Percentiles rank a stretch among this genome's conserved stretches.
Conservation (phyloP, 2,329 filamentous ascomycete genomes). For the Fusarium sp. region DNA sequence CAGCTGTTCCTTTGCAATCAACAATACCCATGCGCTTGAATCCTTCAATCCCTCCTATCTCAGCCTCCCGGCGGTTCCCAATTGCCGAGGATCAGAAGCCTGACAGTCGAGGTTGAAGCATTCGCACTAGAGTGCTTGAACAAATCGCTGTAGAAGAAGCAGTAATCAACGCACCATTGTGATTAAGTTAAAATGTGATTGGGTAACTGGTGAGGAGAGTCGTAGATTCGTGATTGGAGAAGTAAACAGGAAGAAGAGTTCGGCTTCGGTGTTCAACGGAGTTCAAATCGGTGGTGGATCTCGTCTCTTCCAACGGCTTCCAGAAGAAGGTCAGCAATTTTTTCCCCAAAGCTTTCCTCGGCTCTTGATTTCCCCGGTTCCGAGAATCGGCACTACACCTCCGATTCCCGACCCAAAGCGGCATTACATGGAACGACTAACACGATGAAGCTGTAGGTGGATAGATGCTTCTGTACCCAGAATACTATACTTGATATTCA, state of each 20-base stretch:
- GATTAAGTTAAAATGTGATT: constrained; percentile 32
- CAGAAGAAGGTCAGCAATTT: constrained; percentile 57
- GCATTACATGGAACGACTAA: constrained; percentile 14
- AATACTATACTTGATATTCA: constrained; percentile 22
- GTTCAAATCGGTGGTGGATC: constrained; percentile 51
- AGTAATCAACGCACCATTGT: constrained; percentile 50
- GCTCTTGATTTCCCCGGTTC: constrained; percentile 54
- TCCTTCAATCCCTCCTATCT: constrained; percentile 4
- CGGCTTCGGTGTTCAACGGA: constrained; percentile 43
- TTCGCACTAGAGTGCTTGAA: constrained; percentile 4
- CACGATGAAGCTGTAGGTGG: neutral
- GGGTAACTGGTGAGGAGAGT: constrained; percentile 23
- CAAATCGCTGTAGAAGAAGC: neutral
- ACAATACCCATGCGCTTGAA: constrained; percentile 4
- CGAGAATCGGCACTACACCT: constrained; percentile 36
- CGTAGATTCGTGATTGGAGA: constrained; percentile 40
- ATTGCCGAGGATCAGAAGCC: constrained; percentile 45
- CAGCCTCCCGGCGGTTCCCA: constrained; percentile 7
- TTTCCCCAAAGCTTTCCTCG: constrained; percentile 49
- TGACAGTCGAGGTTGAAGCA: constrained; percentile 12
- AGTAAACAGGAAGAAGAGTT: constrained; percentile 32
- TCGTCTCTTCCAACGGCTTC: constrained; percentile 58
- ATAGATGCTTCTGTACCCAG: neutral
- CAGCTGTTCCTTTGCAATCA: neutral
- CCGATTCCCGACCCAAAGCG: constrained; percentile 26